phyloP scores from a whole-genome alignment of 495 filamentous ascomycete species.

The Glutinoglossum americanum region DNA sequence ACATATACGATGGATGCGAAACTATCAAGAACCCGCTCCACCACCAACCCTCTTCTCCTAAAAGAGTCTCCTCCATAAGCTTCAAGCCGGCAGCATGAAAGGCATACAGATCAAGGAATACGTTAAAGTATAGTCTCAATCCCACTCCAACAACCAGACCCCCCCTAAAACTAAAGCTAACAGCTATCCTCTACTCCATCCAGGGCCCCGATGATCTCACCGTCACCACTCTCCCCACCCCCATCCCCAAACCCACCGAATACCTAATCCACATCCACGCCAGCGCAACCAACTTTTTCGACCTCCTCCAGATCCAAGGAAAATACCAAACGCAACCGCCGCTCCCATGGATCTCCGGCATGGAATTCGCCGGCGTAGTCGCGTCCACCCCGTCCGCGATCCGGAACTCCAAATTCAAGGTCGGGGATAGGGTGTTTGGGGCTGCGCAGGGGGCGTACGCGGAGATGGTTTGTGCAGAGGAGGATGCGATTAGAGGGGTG shows the following conservation, averaged over 20 bases:
- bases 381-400: conserved; percentile 32
- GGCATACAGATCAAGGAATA: conserved; percentile 69
- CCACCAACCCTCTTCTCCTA: too few species aligned
- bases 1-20: too few species aligned
- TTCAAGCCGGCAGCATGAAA: conserved; percentile 32
- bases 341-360: conserved; percentile 72
- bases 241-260: conserved; percentile 41
- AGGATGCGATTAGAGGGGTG: conserved; percentile 23
- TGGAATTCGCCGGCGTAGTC: conserved; percentile 69
- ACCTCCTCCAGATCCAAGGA: conserved; percentile 73
- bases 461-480: conserved; percentile 42
- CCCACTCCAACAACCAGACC: not conserved
- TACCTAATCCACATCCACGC: conserved; percentile 84
- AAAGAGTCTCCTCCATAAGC: too few species aligned
- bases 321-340: conserved; percentile 47
- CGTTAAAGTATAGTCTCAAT: conserved; percentile 37
- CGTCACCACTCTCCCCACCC: conserved; percentile 51
- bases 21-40: too few species aligned
- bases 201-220: conserved; percentile 62
- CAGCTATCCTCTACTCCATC: not conserved
- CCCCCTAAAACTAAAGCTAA: not conserved
- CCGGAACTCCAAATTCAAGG: conserved; percentile 32
- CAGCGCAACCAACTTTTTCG: conserved; percentile 85
- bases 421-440: conserved; percentile 72
- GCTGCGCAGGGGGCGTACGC: conserved; percentile 75